Percentiles rank a stretch among this genome's conserved stretches.
phyloP scores from a whole-genome alignment of 176 grass and related monocot species.

The Triticum aestivum region IWGSC_CS_RefSeq_v2.1 NC_057808.1:567491837-567492336 shows the following conservation, averaged over 20 bases:
- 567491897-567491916: no score
- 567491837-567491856: no score
- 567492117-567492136: background rate
- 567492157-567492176: background rate
- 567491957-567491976: background rate
- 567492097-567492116: background rate
- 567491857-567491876: no score
- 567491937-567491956: background rate
- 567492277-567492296: background rate
- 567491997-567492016: background rate
- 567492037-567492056: background rate
- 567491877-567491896: no score
- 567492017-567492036: background rate
- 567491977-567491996: background rate
- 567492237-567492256: background rate
- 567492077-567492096: background rate
- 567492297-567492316: background rate
- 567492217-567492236: background rate
- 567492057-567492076: background rate
- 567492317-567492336: background rate
- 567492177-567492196: background rate
- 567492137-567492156: background rate
- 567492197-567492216: background rate
- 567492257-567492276: background rate
- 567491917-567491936: no score